These are phyloP conservation scores for Pseudevernia furfuracea DNA, from an alignment of 495 filamentous ascomycete species.

Conservation along the genomic window DNA sequence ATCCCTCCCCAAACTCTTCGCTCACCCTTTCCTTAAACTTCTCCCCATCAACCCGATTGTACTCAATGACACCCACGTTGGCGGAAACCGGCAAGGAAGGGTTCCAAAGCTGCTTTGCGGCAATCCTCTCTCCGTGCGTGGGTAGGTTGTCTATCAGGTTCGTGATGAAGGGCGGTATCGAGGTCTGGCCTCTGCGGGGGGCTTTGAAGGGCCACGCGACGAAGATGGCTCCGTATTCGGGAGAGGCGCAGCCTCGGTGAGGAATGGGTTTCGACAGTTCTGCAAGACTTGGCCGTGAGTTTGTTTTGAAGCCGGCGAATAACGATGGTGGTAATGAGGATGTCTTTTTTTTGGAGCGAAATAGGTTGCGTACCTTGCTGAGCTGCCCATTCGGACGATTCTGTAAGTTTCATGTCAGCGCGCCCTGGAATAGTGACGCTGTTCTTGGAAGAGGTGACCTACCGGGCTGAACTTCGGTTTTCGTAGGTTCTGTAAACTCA, in stretches of 20 bases:
- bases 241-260: neutral
- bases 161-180: neutral
- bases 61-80: neutral
- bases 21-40: neutral
- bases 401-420: neutral
- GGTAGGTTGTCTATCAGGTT: neutral
- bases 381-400: neutral
- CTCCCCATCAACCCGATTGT: neutral
- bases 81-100: neutral
- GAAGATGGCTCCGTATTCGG: neutral
- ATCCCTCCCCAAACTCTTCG: neutral
- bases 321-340: no score
- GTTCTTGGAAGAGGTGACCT: neutral
- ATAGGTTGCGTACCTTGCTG: neutral
- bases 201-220: neutral
- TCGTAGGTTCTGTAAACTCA: neutral
- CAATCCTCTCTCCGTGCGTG: neutral
- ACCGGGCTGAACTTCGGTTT: neutral
- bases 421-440: neutral
- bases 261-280: neutral
- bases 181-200: neutral
- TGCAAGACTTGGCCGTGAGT: neutral
- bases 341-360: neutral
- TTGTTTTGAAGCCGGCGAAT: no score
- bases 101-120: neutral